Percentiles rank a stretch among this genome's conserved stretches.
These are phyloP conservation scores for Apiospora aurea DNA, from an alignment of 2,329 filamentous ascomycete genomes.

Conservation along the genomic window DNA sequence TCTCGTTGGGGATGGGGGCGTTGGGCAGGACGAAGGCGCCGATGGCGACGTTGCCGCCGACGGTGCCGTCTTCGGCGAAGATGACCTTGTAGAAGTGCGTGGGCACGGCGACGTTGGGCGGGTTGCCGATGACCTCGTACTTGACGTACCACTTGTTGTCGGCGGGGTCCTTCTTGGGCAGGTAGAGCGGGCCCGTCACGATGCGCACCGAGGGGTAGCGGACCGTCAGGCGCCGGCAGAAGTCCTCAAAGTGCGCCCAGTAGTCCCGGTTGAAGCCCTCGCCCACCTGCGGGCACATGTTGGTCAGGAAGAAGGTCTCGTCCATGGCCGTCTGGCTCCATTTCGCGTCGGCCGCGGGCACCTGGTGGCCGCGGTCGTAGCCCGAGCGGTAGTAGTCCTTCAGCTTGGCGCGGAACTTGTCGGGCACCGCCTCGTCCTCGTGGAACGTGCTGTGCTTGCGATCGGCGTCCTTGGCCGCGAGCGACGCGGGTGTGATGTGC, in stretches of 20 bases:
- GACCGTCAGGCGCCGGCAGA: constrained; percentile 82
- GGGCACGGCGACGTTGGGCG: constrained; percentile 92
- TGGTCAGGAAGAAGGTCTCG: constrained; percentile 89
- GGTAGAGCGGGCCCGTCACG: constrained; percentile 91
- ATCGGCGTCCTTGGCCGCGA: constrained; percentile 78
- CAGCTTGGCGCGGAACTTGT: constrained; percentile 86
- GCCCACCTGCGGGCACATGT: constrained; percentile 98
- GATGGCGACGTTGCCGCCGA: constrained; percentile 74
- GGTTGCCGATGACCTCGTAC: constrained; percentile 94
- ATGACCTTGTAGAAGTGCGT: constrained; percentile 99
- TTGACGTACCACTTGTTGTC: constrained; percentile 96
- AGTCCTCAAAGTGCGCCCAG: constrained; percentile 99
- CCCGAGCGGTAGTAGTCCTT: constrained; percentile 95
- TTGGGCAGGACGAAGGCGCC: constrained; percentile 97
- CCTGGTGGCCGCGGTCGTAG: constrained; percentile 96
- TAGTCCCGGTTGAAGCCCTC: constrained; percentile 99
- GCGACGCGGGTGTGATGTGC: constrained; percentile 91
- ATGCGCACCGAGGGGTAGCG: constrained; percentile 88
- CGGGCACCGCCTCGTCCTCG: constrained; percentile 81
- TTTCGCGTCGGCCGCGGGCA: constrained; percentile 94
- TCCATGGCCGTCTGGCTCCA: constrained; percentile 96
- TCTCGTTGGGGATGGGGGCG: constrained; percentile 84
- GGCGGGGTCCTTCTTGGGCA: constrained; percentile 79
- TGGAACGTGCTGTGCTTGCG: constrained; percentile 83
- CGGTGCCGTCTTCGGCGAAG: constrained; percentile 83